Conservation (phyloP, 345 rosid species). For the Euphorbia peplus region DNA sequence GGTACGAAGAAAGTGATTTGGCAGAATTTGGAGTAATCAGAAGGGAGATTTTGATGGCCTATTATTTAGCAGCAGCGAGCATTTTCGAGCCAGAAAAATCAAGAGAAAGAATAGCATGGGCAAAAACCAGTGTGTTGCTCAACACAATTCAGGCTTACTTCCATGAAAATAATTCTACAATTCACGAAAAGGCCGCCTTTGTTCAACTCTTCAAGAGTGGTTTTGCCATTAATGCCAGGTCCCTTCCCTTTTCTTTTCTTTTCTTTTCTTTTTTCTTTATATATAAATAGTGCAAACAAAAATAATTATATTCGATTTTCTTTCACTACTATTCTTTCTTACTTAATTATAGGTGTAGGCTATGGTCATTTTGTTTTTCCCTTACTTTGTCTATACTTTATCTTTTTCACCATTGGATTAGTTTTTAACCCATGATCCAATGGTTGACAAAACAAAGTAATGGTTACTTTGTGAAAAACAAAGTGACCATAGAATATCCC, state of each 20-base stretch:
- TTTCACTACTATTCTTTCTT: too few relatives aligned
- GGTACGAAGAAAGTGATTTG: conserved; percentile 54
- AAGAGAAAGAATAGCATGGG: conserved; percentile 77
- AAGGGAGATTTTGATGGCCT: conserved; percentile 45
- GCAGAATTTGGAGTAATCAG: conserved; percentile 45
- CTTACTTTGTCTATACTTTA: too few relatives aligned
- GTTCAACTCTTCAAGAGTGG: conserved; percentile 39
- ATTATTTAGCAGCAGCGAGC: conserved; percentile 66
- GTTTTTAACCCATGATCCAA: too few relatives aligned
- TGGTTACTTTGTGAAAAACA: too few relatives aligned
- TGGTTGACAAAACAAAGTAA: too few relatives aligned
- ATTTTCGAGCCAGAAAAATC: conserved; percentile 72
- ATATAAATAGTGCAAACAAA: too few relatives aligned
- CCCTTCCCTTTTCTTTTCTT: background rate
- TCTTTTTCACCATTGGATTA: too few relatives aligned
- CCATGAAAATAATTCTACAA: conserved; percentile 15
- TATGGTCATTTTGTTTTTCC: too few relatives aligned
- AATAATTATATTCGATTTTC: too few relatives aligned
- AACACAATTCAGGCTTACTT: conserved; percentile 42
- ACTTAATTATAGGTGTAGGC: too few relatives aligned
- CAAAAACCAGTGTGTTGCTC: conserved; percentile 51
- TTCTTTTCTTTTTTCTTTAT: too few relatives aligned
- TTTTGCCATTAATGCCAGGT: conserved; percentile 42
- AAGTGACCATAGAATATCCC: too few relatives aligned
- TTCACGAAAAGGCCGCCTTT: conserved; percentile 45